Evolutionary conservation across 345 rosid species (phyloP).

Genomic region (Eucalyptus lansdowneana): DNA sequence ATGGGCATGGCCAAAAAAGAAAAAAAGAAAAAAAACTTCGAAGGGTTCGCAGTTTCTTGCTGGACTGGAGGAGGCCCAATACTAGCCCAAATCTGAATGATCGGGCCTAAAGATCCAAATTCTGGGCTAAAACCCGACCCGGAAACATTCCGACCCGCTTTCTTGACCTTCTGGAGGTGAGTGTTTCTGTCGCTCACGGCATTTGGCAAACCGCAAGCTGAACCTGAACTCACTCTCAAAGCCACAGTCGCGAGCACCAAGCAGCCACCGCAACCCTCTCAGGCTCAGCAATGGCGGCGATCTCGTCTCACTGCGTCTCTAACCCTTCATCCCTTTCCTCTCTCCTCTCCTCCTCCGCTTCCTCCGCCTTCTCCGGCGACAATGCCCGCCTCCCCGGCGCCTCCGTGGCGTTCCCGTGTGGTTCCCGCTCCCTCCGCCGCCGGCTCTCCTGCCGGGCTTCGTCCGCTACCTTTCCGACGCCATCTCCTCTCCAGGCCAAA

Average conservation of each 20-base stretch:
- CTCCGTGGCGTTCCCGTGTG: slow-evolving; percentile 3
- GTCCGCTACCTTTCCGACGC: slow-evolving; percentile 34
- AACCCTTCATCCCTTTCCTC: slow-evolving; percentile 20
- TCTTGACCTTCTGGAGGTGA: neutral
- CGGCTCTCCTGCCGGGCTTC: slow-evolving; percentile 55
- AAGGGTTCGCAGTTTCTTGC: neutral
- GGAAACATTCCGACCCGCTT: neutral
- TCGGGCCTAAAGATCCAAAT: neutral
- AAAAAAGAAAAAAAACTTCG: neutral
- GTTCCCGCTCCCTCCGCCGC: slow-evolving; percentile 5
- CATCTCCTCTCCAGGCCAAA: slow-evolving; percentile 20
- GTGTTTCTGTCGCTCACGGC: neutral
- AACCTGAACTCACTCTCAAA: neutral
- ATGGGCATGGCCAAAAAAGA: neutral
- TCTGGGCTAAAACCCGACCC: neutral
- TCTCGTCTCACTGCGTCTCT: slow-evolving; percentile 25
- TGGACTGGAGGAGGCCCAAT: neutral
- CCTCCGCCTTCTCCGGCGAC: slow-evolving; percentile 15
- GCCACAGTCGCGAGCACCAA: neutral
- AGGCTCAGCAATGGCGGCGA: slow-evolving; percentile 48
- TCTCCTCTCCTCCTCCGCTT: slow-evolving; percentile 24
- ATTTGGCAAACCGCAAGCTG: neutral
- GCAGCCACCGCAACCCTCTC: neutral
- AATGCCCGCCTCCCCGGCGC: slow-evolving; percentile 4
- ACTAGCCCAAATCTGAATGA: neutral